Percentiles rank a stretch among this genome's conserved stretches.
Evolutionary conservation across 2,329 filamentous ascomycete species (phyloP).

Genomic region (Diaporthe sp.): DNA sequence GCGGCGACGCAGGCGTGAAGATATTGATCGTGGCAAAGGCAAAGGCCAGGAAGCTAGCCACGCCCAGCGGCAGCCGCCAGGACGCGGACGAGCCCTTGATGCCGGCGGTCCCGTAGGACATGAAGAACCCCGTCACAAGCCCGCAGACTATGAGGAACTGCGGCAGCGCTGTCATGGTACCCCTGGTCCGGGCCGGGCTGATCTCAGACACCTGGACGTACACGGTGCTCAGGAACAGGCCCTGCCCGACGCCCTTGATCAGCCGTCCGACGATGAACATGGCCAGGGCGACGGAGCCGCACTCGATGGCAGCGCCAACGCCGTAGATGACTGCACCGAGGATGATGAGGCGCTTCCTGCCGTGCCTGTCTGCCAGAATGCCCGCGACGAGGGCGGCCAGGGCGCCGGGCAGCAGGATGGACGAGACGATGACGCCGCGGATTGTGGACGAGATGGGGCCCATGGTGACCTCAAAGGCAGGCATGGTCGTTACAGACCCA

Average conservation of each 20-base stretch:
- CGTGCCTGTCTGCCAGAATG: slow-evolving; percentile 66
- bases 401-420: slow-evolving; percentile 70
- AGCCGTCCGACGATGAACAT: slow-evolving; percentile 69
- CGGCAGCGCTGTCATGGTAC: slow-evolving; percentile 64
- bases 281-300: slow-evolving; percentile 53
- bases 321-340: slow-evolving; percentile 67
- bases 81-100: slow-evolving; percentile 60
- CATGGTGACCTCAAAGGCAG: slow-evolving; percentile 62
- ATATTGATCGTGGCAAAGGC: slow-evolving; percentile 47
- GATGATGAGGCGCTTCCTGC: slow-evolving; percentile 65
- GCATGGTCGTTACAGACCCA: slow-evolving; percentile 72
- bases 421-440: slow-evolving; percentile 72
- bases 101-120: slow-evolving; percentile 68
- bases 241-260: slow-evolving; percentile 69
- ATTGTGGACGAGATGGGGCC: slow-evolving; percentile 67
- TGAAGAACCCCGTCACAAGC: slow-evolving; percentile 70
- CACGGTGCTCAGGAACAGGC: slow-evolving; percentile 67
- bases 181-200: slow-evolving; percentile 64
- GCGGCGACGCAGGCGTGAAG: slow-evolving; percentile 65
- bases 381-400: slow-evolving; percentile 71
- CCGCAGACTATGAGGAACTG: slow-evolving; percentile 67
- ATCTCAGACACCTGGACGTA: slow-evolving; percentile 67
- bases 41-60: slow-evolving; percentile 53
- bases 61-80: slow-evolving; percentile 68
- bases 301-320: slow-evolving; percentile 62